A percentile compares a stretch with the other conserved stretches of the same genome.
Conservation (phyloP, 2,329 filamentous ascomycete species). For the Leptographium flavum region DNA sequence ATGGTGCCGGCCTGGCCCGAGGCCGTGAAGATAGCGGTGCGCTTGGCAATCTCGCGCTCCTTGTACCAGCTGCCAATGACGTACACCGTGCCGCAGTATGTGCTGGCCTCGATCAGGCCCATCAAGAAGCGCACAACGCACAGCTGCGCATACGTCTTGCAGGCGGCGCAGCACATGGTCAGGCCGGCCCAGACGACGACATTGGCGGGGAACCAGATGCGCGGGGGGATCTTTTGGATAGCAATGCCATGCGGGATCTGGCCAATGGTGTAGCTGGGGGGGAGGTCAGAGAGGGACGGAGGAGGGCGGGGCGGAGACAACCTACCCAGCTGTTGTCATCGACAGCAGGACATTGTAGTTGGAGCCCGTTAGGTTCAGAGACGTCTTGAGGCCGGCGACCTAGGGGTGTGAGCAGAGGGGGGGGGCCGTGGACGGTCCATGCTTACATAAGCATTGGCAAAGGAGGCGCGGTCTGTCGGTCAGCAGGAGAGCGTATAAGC, state of each 20-base stretch:
- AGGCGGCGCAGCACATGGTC: conserved; percentile 44
- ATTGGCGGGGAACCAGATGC: conserved; percentile 49
- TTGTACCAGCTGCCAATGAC: conserved; percentile 48
- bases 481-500: too few species aligned
- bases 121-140: conserved; percentile 44
- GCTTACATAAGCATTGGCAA: not conserved
- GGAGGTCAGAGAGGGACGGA: not conserved
- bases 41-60: conserved; percentile 41
- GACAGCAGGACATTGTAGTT: not conserved
- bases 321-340: too few species aligned
- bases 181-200: conserved; percentile 48
- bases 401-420: too few species aligned
- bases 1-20: conserved; percentile 44
- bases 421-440: too few species aligned
- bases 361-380: too few species aligned
- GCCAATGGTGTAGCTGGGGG: conserved; percentile 29
- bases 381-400: too few species aligned
- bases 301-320: not conserved
- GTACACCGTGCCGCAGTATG: conserved; percentile 43
- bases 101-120: conserved; percentile 38
- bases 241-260: conserved; percentile 47
- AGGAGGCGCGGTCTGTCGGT: not conserved
- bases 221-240: conserved; percentile 46
- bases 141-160: conserved; percentile 33
- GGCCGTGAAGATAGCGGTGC: conserved; percentile 44